Percentiles rank a stretch among this genome's conserved stretches.
phyloP scores from a whole-genome alignment of 345 rosid species.

The Anacardium occidentale region DNA sequence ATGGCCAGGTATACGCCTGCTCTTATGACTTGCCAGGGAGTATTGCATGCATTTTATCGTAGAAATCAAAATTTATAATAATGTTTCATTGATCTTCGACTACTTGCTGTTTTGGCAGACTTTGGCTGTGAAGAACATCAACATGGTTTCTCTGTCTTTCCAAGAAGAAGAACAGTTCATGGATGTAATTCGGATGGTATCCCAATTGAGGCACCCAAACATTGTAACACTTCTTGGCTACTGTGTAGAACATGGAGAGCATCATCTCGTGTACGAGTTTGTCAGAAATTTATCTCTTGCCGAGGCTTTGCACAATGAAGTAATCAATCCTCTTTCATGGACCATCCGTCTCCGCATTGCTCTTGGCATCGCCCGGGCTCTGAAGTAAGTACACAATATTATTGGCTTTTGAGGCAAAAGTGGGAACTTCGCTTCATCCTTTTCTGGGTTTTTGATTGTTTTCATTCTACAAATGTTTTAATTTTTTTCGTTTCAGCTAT shows the following conservation, averaged over 20 bases:
- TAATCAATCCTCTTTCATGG: slow-evolving; percentile 77
- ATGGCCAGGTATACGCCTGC: slow-evolving; percentile 55
- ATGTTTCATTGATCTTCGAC: background rate
- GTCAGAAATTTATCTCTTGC: slow-evolving; percentile 65
- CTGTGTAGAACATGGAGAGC: slow-evolving; percentile 76
- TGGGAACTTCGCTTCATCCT: background rate
- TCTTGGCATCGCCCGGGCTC: slow-evolving; percentile 73
- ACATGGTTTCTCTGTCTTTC: slow-evolving; percentile 61
- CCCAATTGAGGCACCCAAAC: slow-evolving; percentile 77
- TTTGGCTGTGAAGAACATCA: slow-evolving; percentile 72
- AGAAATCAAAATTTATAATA: background rate
- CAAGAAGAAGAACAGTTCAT: slow-evolving; percentile 74
- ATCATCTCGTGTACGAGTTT: slow-evolving; percentile 77
- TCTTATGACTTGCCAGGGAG: background rate
- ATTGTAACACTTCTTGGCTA: slow-evolving; percentile 74
- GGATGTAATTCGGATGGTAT: slow-evolving; percentile 62
- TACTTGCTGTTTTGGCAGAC: slow-evolving; percentile 39
- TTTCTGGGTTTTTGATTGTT: slow-evolving; percentile 5
- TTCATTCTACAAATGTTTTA: slow-evolving; percentile 8
- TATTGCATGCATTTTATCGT: background rate
- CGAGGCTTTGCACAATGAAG: slow-evolving; percentile 60
- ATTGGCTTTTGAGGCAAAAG: background rate
- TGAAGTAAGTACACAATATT: slow-evolving; percentile 56
- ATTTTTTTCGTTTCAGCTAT: slow-evolving; percentile 50
- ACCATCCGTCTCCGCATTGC: slow-evolving; percentile 65